Evolutionary conservation across 768 basidiomycete species (phyloP).

Genomic region (Collybiopsis luxurians): DNA sequence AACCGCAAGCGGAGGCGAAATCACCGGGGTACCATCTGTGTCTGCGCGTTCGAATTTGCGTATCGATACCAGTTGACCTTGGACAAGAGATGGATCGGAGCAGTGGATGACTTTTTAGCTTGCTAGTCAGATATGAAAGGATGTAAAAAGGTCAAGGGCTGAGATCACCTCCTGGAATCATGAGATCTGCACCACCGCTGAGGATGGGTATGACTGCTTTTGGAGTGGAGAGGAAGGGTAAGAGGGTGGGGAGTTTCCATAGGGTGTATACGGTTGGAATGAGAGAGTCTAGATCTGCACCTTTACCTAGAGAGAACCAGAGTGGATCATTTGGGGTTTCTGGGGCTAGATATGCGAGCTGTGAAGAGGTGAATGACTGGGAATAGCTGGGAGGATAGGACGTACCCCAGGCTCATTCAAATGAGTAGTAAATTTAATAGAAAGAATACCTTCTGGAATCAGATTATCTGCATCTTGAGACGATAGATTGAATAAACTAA

Average conservation of each 20-base stretch:
- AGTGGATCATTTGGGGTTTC: constrained; percentile 59
- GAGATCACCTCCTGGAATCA: constrained; percentile 79
- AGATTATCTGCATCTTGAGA: constrained; percentile 64
- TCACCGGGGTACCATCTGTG: constrained; percentile 20
- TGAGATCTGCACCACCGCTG: constrained; percentile 79
- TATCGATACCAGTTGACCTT: constrained; percentile 62
- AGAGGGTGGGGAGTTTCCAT: constrained; percentile 68
- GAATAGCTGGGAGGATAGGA: not conserved
- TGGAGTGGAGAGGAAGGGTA: constrained; percentile 73
- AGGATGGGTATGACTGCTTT: constrained; percentile 68
- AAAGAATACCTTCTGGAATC: constrained; percentile 71
- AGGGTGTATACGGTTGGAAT: constrained; percentile 83
- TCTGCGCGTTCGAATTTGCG: constrained; percentile 41
- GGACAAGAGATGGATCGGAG: constrained; percentile 35
- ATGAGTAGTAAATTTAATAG: constrained; percentile 66
- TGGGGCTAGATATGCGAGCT: constrained; percentile 64
- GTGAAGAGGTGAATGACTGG: not conserved
- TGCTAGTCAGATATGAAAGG: constrained; percentile 9
- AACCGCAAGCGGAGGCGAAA: constrained; percentile 67
- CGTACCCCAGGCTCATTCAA: constrained; percentile 64
- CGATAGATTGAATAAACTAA: constrained; percentile 43
- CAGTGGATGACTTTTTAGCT: constrained; percentile 56
- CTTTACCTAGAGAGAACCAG: constrained; percentile 77
- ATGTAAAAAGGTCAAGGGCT: not conserved
- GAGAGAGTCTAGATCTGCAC: constrained; percentile 40